Base-by-base conservation (phyloP, 306 rosid species). In the Chamaecrista fasciculata region DNA sequence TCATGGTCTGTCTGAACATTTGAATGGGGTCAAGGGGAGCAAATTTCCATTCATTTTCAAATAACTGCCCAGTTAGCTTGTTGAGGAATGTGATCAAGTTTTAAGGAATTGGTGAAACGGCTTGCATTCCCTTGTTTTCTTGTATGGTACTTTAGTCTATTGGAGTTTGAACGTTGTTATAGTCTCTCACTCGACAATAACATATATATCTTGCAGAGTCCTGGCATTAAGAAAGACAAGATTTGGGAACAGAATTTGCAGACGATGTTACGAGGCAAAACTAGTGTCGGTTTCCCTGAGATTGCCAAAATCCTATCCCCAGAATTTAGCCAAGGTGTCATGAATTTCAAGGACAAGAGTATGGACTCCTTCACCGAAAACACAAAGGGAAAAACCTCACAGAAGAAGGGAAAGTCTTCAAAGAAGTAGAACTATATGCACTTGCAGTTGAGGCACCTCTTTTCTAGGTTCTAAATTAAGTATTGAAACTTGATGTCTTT, bases 221-320 rank as follows among this genome's bases (percentile, higher is more conserved):
- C 91, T 39, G 89, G 91, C 40, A 81, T 86, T 18, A 80, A 78
- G 59, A 85, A 85, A 69, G 87, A 88, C 73, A 67, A 72, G 69
- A 69, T 73, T 28, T 84, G 84, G 95, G 89, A 86, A 80, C 86
- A 78, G 80, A 86, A 83, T 77, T 71, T 88, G 78, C 82, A 81
- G 33, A 70, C 80, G 0, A 51, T 84, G 34, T 52, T 88, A 58
- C 87, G 84, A 24, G 84, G 91, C 11, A 88, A 82, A 62, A 80
- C 10, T 16, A 74, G 78, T 16, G 60, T 83, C 73, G 89, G 91
- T 18, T 70, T 85, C 20, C 51, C 87, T 4, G 89, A 81, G 84
- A 29, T 88, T 69, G 78, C 85, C 15, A 83, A 63, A 50, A 75
- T 88, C 8, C 73, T 88, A 14, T 79, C 95, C 59, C 84, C 86